These are phyloP conservation scores for Aspergillus thermomutatus DNA, from an alignment of 2,329 filamentous ascomycete species.

Conservation along the genomic window DNA sequence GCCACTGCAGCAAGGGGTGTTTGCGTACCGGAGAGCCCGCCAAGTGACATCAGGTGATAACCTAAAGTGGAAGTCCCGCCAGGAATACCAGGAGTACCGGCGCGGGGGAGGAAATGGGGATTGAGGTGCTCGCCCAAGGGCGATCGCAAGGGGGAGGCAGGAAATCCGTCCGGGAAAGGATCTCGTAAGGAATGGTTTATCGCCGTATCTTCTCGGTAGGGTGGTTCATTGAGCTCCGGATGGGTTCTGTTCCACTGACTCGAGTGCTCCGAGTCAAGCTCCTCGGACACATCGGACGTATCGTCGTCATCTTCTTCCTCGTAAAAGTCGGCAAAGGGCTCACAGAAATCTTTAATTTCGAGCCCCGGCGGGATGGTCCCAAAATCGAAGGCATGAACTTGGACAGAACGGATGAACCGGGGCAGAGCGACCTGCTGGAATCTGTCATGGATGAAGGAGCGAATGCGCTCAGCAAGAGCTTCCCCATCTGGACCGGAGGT, in stretches of 20 bases:
- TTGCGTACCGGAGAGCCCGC: conserved; percentile 47
- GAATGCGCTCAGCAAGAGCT: conserved; percentile 79
- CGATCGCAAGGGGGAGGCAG: conserved; percentile 33
- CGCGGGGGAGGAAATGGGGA: conserved; percentile 42
- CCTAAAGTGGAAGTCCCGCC: conserved; percentile 49
- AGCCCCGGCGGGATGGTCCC: conserved; percentile 77
- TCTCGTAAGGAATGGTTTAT: conserved; percentile 28
- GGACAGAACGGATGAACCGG: conserved; percentile 93
- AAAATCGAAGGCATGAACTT: conserved; percentile 91
- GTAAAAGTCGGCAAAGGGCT: conserved; percentile 94
- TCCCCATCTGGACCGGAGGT: conserved; percentile 85
- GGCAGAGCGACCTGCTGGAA: conserved; percentile 91
- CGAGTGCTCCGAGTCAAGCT: conserved; percentile 26
- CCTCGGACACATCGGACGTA: conserved; percentile 35
- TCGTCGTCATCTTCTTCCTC: conserved; percentile 64
- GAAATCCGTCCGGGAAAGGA: conserved; percentile 25
- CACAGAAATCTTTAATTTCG: conserved; percentile 94
- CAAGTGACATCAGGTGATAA: conserved; percentile 47
- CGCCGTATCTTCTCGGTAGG: conserved; percentile 29
- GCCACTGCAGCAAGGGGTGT: conserved; percentile 48
- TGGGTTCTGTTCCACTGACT: conserved; percentile 16
- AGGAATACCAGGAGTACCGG: conserved; percentile 47
- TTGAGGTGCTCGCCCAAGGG: conserved; percentile 38
- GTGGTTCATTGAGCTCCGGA: conserved; percentile 24
- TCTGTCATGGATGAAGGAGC: conserved; percentile 89